Percentiles rank a stretch among this genome's conserved stretches.
These are phyloP conservation scores for Lojkania enalia DNA, from an alignment of 2,329 filamentous ascomycete genomes.

Conservation along the genomic window DNA sequence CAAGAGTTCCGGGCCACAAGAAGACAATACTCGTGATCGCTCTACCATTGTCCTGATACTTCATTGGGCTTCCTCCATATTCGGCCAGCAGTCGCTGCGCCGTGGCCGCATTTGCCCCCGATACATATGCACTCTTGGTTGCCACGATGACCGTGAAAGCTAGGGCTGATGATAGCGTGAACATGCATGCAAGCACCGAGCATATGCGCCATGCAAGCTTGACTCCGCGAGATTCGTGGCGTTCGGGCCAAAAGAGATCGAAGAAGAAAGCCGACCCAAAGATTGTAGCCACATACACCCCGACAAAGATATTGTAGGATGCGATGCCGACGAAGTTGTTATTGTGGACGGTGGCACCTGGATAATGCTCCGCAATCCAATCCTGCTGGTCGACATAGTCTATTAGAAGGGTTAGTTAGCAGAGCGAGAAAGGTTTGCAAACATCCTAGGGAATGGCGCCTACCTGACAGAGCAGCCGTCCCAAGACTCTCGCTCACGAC, in stretches of 20 bases:
- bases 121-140: constrained; percentile 50
- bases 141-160: constrained; percentile 57
- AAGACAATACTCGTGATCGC: constrained; percentile 58
- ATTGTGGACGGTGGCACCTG: constrained; percentile 53
- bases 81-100: constrained; percentile 40
- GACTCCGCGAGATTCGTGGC: constrained; percentile 54
- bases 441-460: constrained; percentile 3
- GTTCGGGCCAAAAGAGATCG: constrained; percentile 63
- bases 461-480: constrained; percentile 59
- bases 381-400: constrained; percentile 60
- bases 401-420: constrained; percentile 20
- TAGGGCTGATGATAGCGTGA: constrained; percentile 54
- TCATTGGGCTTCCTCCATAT: constrained; percentile 44
- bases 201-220: constrained; percentile 59
- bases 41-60: constrained; percentile 55
- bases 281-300: constrained; percentile 60
- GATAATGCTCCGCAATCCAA: constrained; percentile 47
- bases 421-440: not conserved
- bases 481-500: constrained; percentile 61
- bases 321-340: constrained; percentile 60
- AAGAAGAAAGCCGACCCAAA: constrained; percentile 65
- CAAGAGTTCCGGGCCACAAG: constrained; percentile 56
- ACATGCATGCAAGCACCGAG: constrained; percentile 53
- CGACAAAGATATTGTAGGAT: constrained; percentile 62
- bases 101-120: constrained; percentile 42